Conservation (phyloP, 2,329 filamentous ascomycete genomes). For the Xylaria sp. region DNA sequence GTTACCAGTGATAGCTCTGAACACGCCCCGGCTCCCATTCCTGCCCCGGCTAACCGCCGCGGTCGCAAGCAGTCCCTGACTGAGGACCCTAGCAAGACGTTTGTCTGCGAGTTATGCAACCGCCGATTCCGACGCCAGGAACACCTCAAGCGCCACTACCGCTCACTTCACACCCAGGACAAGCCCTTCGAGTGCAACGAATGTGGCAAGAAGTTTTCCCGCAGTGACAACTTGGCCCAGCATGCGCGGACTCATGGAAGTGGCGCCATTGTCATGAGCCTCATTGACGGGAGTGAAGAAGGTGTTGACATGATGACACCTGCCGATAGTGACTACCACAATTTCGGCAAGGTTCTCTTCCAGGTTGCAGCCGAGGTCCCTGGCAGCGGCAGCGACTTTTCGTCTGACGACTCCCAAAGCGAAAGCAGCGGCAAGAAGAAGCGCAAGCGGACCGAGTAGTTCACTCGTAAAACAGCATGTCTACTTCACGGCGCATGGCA, state of each 20-base stretch:
- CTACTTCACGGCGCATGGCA: slow-evolving; percentile 50
- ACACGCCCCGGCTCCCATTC: slow-evolving; percentile 57
- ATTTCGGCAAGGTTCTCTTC: slow-evolving; percentile 82
- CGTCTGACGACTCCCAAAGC: slow-evolving; percentile 62
- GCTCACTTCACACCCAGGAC: slow-evolving; percentile 96
- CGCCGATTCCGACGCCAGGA: slow-evolving; percentile 98
- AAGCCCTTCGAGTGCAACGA: slow-evolving; percentile 98
- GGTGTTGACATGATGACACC: slow-evolving; percentile 56
- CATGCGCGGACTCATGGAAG: slow-evolving; percentile 93
- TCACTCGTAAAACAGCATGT: slow-evolving; percentile 39
- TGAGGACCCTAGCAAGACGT: slow-evolving; percentile 98
- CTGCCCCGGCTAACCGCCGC: slow-evolving; percentile 81
- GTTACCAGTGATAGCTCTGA: slow-evolving; percentile 58
- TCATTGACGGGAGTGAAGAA: slow-evolving; percentile 77
- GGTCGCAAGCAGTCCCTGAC: slow-evolving; percentile 98
- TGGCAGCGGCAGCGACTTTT: slow-evolving; percentile 70
- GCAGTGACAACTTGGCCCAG: slow-evolving; percentile 96
- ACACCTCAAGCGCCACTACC: slow-evolving; percentile 98
- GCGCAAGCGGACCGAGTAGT: slow-evolving; percentile 76
- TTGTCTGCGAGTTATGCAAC: slow-evolving; percentile 95
- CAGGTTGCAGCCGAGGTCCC: slow-evolving; percentile 80
- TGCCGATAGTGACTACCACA: slow-evolving; percentile 70
- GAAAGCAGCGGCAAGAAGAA: slow-evolving; percentile 74
- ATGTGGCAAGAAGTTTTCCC: slow-evolving; percentile 99
- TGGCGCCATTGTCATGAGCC: slow-evolving; percentile 89